A percentile compares a stretch with the other conserved stretches of the same genome.
These are phyloP conservation scores for Helotiales sp. DNA, from an alignment of 2,329 filamentous ascomycete species.

Conservation along the genomic window DNA sequence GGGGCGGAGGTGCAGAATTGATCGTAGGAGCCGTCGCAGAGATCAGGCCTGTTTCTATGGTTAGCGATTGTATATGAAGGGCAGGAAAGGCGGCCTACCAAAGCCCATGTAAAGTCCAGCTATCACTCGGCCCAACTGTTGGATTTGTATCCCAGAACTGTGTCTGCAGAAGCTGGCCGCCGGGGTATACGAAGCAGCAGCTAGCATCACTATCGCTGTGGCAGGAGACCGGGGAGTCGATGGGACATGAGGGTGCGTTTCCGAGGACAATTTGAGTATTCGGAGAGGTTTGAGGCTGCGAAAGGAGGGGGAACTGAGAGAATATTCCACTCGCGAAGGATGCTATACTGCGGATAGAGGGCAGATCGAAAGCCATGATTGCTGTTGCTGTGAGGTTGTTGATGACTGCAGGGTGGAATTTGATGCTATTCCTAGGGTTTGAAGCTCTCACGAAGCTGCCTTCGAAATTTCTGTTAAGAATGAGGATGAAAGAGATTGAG, in stretches of 20 bases:
- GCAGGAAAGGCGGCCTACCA: constrained; percentile 36
- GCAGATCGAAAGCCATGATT: constrained; percentile 1
- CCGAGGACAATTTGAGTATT: constrained; percentile 9
- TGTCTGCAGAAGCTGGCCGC: constrained; percentile 70
- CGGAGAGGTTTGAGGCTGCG: constrained; percentile 4
- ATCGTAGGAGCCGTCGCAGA: constrained; percentile 71
- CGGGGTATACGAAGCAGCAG: constrained; percentile 75
- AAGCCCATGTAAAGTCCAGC: constrained; percentile 75
- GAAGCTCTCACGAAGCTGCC: not conserved
- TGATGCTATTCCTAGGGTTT: not conserved
- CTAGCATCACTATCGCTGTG: constrained; percentile 62
- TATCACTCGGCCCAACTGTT: constrained; percentile 60
- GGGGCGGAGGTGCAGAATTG: constrained; percentile 63
- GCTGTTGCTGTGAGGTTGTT: not conserved
- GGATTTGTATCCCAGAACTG: constrained; percentile 78
- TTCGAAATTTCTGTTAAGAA: not conserved
- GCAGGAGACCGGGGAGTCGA: constrained; percentile 52
- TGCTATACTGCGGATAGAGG: constrained; percentile 28
- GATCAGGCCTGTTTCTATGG: constrained; percentile 56
- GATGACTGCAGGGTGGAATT: not conserved
- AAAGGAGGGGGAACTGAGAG: constrained; percentile 26
- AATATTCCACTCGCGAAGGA: constrained; percentile 26
- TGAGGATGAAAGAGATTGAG: not conserved
- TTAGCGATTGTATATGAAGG: not conserved
- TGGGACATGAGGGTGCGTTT: constrained; percentile 30